Percentiles rank a stretch among this genome's conserved stretches.
Evolutionary conservation across 78 protist species (phyloP).

Genomic region (Dictyostelium brefeldianum): DNA sequence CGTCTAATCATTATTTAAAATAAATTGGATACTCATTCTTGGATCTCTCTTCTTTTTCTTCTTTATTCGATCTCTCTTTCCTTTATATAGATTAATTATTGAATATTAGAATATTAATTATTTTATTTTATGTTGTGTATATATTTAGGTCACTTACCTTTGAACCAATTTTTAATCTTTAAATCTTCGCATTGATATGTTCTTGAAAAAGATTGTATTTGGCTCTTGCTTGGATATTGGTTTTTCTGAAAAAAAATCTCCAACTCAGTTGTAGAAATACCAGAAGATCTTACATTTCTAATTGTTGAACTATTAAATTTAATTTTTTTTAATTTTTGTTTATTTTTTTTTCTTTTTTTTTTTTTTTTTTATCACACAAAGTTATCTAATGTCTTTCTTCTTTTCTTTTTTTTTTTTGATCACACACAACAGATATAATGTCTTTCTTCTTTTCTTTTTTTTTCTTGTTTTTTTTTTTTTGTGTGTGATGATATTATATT

Average conservation of each 20-base stretch:
- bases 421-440: background rate
- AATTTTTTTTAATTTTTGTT: background rate
- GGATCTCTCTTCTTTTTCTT: background rate
- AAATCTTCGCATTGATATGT: background rate
- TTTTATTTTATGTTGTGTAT: too few relatives aligned
- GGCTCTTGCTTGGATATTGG: background rate
- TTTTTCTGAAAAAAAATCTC: background rate
- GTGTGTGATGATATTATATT: background rate
- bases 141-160: too few relatives aligned
- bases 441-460: too few relatives aligned
- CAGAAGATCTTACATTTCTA: background rate
- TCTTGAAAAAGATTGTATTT: background rate
- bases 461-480: background rate
- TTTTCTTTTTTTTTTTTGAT: background rate
- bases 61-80: background rate
- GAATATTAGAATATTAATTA: too few relatives aligned
- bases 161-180: background rate
- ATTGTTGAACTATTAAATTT: background rate
- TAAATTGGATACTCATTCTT: background rate
- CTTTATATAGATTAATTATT: background rate
- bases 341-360: background rate
- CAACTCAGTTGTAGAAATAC: background rate
- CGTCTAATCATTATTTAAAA: background rate
- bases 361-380: background rate
- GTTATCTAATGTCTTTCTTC: background rate